Percentiles rank a stretch among this genome's conserved stretches.
These are phyloP conservation scores for Shiraia sp. DNA, from an alignment of 2,329 filamentous ascomycete genomes.

Conservation along the genomic window DNA sequence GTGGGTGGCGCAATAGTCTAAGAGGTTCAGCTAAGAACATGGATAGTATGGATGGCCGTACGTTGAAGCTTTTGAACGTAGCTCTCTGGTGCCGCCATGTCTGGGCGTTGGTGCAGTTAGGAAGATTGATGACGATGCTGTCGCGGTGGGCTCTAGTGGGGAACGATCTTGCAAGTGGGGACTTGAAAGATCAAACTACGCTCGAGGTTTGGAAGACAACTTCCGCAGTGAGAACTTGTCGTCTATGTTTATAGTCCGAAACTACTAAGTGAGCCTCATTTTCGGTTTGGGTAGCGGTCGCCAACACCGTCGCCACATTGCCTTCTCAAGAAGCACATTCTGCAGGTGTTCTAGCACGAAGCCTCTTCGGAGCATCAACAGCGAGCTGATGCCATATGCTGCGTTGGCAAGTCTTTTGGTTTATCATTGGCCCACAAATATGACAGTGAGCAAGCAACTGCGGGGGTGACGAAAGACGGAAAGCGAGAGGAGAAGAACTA, in stretches of 20 bases:
- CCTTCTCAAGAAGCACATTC: conserved; percentile 23
- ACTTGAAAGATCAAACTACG: conserved; percentile 24
- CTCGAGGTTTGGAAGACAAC: conserved; percentile 25
- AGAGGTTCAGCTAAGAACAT: conserved; percentile 13
- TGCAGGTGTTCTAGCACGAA: conserved; percentile 27
- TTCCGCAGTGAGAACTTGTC: conserved; percentile 22
- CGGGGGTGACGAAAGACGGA: conserved; percentile 27
- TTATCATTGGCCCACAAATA: conserved; percentile 35
- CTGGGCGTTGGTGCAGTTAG: conserved; percentile 15
- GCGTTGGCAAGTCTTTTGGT: conserved; percentile 30
- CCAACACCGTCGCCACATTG: conserved; percentile 27
- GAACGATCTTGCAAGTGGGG: conserved; percentile 27
- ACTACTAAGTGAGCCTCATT: conserved; percentile 30
- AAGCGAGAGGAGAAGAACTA: conserved; percentile 28
- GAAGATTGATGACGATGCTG: conserved; percentile 13
- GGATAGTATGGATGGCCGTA: conserved; percentile 18
- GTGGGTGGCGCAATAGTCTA: conserved; percentile 39
- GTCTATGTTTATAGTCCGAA: conserved; percentile 38
- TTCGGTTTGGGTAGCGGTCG: conserved; percentile 21
- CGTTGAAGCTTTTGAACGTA: conserved; percentile 40
- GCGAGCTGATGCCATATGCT: conserved; percentile 31
- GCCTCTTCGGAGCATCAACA: conserved; percentile 20
- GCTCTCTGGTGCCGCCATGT: conserved; percentile 36
- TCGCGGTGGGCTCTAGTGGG: conserved; percentile 21
- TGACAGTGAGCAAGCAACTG: conserved; percentile 26